Base-by-base conservation (phyloP, 2,329 filamentous ascomycete genomes). In the Furcasterigmium sp. region DNA sequence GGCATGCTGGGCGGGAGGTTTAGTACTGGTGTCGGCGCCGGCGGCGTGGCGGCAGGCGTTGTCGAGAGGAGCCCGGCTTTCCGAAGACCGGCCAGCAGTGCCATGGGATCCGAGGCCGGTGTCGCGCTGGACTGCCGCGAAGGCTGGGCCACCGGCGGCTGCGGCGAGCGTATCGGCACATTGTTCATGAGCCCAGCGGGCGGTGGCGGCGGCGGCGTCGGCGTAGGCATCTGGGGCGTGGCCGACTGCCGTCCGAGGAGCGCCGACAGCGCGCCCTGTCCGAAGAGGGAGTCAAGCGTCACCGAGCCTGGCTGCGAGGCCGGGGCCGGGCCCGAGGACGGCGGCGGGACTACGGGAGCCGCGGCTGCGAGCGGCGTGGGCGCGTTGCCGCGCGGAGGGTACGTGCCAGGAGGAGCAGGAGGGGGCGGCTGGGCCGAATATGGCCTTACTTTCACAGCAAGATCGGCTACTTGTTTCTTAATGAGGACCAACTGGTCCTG, bases 401-500 rank as follows among this genome's bases (percentile, higher is more conserved):
- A 62, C 56, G 52, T 59, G 61, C 56, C 65, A 59, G 63, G 64
- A 54, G 67, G 64, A 53, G 61, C 58, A 56, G 60, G 53, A 49
- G 59, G n/a, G n/a, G n/a, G n/a, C n/a, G n/a, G 61, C 56, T 65
- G 69, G 57, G 64, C 61, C 56, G 65, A 60, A 50, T 63, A 54
- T 41, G 73, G 72, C 63, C 72, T 75, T 63, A 80, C 71, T 58
- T 75, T 76, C 78, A 78, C 67, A 73, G 80, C 78, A 63, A 95
- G 77, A 64, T 83, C 81, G 63, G 85, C 82, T 64, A 96, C 83
- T 76, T 93, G 88, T 61, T 85, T 83, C 65, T 85, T 87, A 65
- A 95, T 86, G 62, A 86, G 80, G 65, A 86, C 82, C 60, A 95
- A 76, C 69, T 95, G 87, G 58, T 91, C 84, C 56, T 82, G 81